A percentile compares a stretch with the other conserved stretches of the same genome.
phyloP scores from a whole-genome alignment of 805 yeast species.

The Schwanniomyces yamadae region DNA sequence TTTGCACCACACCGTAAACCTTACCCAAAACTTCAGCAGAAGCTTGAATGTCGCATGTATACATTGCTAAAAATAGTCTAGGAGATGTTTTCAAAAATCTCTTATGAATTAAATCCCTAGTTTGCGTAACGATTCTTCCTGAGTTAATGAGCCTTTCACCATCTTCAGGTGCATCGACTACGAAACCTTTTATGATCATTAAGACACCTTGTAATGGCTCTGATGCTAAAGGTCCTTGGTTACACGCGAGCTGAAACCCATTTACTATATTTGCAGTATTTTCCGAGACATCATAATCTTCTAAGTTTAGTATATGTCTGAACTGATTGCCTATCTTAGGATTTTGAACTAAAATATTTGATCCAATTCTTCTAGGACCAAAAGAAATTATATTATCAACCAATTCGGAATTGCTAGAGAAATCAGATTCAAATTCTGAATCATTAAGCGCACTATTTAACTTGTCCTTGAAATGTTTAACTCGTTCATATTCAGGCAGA shows the following conservation, averaged over 20 bases:
- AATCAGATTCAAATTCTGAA: constrained; percentile 16
- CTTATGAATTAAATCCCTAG: constrained; percentile 70
- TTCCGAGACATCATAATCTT: constrained; percentile 23
- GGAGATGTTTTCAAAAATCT: constrained; percentile 82
- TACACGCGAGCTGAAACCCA: constrained; percentile 81
- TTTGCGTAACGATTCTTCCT: constrained; percentile 72
- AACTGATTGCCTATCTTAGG: constrained; percentile 26
- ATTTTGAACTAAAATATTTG: constrained; percentile 68
- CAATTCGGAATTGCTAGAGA: constrained; percentile 17
- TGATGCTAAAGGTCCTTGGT: constrained; percentile 83
- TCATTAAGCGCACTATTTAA: constrained; percentile 9
- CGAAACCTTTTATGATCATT: constrained; percentile 35
- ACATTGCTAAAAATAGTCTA: constrained; percentile 87
- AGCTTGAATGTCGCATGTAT: constrained; percentile 92
- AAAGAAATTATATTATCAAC: constrained; percentile 51
- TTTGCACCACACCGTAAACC: constrained; percentile 91
- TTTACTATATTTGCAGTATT: constrained; percentile 65
- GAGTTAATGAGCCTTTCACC: constrained; percentile 45
- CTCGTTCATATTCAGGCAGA: constrained; percentile 1
- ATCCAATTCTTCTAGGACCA: constrained; percentile 76
- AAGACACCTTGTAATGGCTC: constrained; percentile 87
- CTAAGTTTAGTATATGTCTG: constrained; percentile 24
- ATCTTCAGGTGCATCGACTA: constrained; percentile 21
- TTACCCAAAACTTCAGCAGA: constrained; percentile 92
- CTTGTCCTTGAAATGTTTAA: constrained; percentile 6